Evolutionary conservation across 306 rosid species (phyloP), one percentile per base, ranked within the genome.

Genomic region (Medicago arabica): DNA sequence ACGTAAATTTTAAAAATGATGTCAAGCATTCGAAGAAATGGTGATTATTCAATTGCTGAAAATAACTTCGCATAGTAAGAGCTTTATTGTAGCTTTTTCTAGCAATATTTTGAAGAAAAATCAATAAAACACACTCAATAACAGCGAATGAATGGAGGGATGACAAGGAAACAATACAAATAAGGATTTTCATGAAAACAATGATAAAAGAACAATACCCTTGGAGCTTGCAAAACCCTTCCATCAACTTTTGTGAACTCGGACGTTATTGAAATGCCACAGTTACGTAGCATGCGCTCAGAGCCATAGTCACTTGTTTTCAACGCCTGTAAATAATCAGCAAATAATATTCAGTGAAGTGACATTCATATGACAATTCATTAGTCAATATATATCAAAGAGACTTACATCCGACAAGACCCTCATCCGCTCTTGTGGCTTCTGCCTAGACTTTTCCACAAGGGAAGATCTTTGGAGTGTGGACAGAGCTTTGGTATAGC

Each of bases 401-500:
- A 84, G 1, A 67, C 92, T 53, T 64, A 90, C 99, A 44, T 86
- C 91, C 43, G 89, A 63, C 78, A 96, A 78, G 43, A 87, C 90
- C 34, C 63, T 76, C 98, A 92, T 96, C 82, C 98, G 79, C 71
- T 96, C 98, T 21, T 85, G 90, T 0, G 99, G 99, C 85, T 92
- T 96, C 83, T 92, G 97, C 85, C 98, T 88, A 0, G 99, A 96
- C 78, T 96, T 92, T 71, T 96, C 98, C 31, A 92, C 98, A 39
- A 96, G 81, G 0, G 98, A 89, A 68, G 98, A 61, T 76, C 99
- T 83, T 75, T 96, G 98, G 34, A 88, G 85, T 0, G 98, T 89
- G 4, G 99, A 81, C 2, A 96, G 70, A 6, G 98, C 85, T 75
- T 96, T 96, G 0, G 99, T 92, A 51, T 92, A 96, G 0, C 99